Evolutionary conservation across 805 yeast genomes (phyloP), one percentile per base, ranked within the genome.

Genomic region (Hanseniaspora meyeri): DNA sequence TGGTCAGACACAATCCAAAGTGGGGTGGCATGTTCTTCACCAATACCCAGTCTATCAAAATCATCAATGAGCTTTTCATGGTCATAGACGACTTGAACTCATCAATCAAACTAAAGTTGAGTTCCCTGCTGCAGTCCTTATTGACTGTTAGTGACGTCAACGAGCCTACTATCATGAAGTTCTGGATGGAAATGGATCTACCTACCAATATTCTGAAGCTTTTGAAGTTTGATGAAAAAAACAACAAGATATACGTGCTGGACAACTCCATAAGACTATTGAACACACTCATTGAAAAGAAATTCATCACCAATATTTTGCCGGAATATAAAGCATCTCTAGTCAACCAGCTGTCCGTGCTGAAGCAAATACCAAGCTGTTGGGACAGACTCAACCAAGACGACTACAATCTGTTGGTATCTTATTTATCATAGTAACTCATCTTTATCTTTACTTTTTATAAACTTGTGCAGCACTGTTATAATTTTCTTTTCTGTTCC

Each of bases 41-140:
- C 34, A 61, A 52, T 34, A 16, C 14, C 11, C 9, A 45, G 2
- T 52, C 56, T 11, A 24, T 27, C 67, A 4, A 66, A 77, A 17
- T 97, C 97, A 9, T 84, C 95, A 84, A 70, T 72, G 4, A 62
- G 77, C 16, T 64, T 83, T 17, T 67, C 74, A 0, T 68, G 68
- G 12, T 61, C 66, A 2, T 60, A 68, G 29, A 61, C 55, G 16
- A 65, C 63, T 31, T 16, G 53, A 1, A 49, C 43, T 4, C 56
- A 60, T 8, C 39, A 17, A 20, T 45, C 10, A 52, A 52, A 31
- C 66, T 82, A 57, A 75, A 88, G 66, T 66, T 76, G 0, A 70
- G 83, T 43, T 81, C 86, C 11, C 63, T 82, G 51, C 61, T 82
- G 2, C 74, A 82, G n/a, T 79, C 89, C 1, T 68, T 82, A 16